Base-by-base conservation (phyloP, 2,329 filamentous ascomycete genomes). In the Aureobasidium uvarum region DNA sequence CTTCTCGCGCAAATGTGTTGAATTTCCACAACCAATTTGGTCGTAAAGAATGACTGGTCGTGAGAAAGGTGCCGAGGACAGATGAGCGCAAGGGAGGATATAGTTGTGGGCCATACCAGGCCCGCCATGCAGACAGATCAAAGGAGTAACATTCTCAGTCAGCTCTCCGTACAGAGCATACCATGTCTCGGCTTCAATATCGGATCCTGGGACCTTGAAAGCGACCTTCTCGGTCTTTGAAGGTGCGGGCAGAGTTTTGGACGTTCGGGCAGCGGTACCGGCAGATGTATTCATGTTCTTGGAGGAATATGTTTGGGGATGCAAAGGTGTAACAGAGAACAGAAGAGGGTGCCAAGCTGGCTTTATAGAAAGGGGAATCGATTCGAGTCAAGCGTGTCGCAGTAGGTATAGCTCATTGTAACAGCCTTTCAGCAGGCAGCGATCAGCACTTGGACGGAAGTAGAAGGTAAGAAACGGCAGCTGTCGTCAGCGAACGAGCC, bases 11-110 rank as follows among this genome's bases (percentile, higher is more conserved):
- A 84, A 74, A 63, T 80, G 81, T 0, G 83, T 85, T 4, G 78
- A 82, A 16, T 70, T 70, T 10, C 81, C 83, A 67, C 78, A 80
- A 25, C 83, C 83, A 60, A 85, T 75, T 67, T 85, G 83, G 68
- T 85, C 83, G 71, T 85, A 85, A 70, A 84, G 78, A 33, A 85
- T 71, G 2, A 85, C 73, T 0, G 83, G 80, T 7, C 78, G 76
- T 33, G 71, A 70, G 68, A 76, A 74, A 20, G 75, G 70, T 36
- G 54, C 56, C 3, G 69, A 66, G 20, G 76, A 68, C 4, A 83
- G 74, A 45, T 76, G 73, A 0, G 71, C 72, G 31, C 84, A 72
- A 3, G 75, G 73, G 0, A 72, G 69, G 11, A 78, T 68, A 65
- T 76, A 77, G 43, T 74, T 70, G 64, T 75, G 74, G 3, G 75